Conservation (phyloP, 768 basidiomycete species). For the Leccinum obscurum region DNA sequence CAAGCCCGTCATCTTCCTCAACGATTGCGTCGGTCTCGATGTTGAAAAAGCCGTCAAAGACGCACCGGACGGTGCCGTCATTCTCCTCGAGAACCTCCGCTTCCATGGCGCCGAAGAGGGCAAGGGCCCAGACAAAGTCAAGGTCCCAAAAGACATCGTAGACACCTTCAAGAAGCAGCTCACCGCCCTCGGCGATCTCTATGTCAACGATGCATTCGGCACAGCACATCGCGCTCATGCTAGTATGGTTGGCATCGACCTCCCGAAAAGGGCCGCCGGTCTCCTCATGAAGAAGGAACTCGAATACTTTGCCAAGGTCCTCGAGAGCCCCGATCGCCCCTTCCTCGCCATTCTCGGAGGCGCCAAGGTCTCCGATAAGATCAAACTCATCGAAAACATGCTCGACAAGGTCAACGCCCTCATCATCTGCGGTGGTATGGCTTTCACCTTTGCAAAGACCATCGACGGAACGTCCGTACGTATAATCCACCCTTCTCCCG, state of each 20-base stretch:
- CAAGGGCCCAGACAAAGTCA: conserved; percentile 94
- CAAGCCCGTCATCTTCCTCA: conserved; percentile 75
- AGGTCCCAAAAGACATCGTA: conserved; percentile 83
- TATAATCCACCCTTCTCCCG: conserved; percentile 1
- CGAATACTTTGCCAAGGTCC: conserved; percentile 97
- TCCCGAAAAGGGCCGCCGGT: conserved; percentile 89
- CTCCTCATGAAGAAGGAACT: conserved; percentile 99
- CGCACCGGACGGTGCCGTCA: conserved; percentile 61
- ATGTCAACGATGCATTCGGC: conserved; percentile 98
- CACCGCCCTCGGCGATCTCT: conserved; percentile 92
- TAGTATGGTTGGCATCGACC: conserved; percentile 95
- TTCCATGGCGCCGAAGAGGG: conserved; percentile 99
- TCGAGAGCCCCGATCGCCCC: conserved; percentile 90
- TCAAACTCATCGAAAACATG: conserved; percentile 98
- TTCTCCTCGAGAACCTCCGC: conserved; percentile 96
- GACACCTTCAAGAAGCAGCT: conserved; percentile 83
- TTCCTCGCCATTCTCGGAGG: conserved; percentile 99
- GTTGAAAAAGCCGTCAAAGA: conserved; percentile 74
- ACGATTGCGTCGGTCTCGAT: conserved; percentile 83
- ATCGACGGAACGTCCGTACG: conserved; percentile 73
- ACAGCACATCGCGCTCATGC: conserved; percentile 99
- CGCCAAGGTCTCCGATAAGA: conserved; percentile 99
- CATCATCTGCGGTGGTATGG: conserved; percentile 98
- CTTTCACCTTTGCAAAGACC: conserved; percentile 98
- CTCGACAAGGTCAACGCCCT: conserved; percentile 97